Base-by-base conservation (phyloP, 2,329 filamentous ascomycete species). In the Colletotrichum spinosum region DNA sequence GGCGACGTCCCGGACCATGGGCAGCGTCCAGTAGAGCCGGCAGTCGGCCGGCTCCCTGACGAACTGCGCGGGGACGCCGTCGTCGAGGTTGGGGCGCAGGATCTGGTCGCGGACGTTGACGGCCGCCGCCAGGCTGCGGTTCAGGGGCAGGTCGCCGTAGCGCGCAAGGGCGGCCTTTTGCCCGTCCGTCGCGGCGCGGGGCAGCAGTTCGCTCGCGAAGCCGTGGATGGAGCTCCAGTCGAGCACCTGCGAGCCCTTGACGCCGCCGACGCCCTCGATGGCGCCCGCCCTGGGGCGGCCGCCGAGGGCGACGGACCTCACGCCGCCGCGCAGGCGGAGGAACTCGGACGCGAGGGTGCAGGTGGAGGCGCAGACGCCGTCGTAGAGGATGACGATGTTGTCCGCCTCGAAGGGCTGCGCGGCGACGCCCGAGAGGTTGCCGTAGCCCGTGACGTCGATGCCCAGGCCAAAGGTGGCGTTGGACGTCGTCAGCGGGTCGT, bases 381-480 rank as follows among this genome's bases (percentile, higher is more conserved):
- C 87, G 55, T 84, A 83, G n/a, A 89, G 78, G 15, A 89, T 74
- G 45, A 89, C 78, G 49, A 90, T 83, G 71, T 90, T 83, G 62
- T 88, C 84, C 2, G 86, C 77, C 1, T 77, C 79, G 72, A 90
- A 90, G 2, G 86, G 86, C 68, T 81, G 77, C 0, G 81, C 78
- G 48, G 83, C 78, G 70, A 84, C 82, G 15, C 3, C 25, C 25
- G 77, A 71, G 12, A 80, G 79, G 68, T 78, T 79, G 53, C 80
- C 76, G 70, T 86, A 86, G 52, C 84, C 85, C 3, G 80, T 81
- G 55, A 87, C 79, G 37, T 82, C 78, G 62, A 83, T 81, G 58
- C 76, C 79, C 49, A 79, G 67, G 59, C 84, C 75, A 73, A 70
- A 79, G 3, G 75, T 80, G 0, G 42, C n/a, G 72, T 83, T 82